These are phyloP conservation scores for Penicillium psychrofluorescens DNA, from an alignment of 495 filamentous ascomycete genomes.

Conservation along the genomic window DNA sequence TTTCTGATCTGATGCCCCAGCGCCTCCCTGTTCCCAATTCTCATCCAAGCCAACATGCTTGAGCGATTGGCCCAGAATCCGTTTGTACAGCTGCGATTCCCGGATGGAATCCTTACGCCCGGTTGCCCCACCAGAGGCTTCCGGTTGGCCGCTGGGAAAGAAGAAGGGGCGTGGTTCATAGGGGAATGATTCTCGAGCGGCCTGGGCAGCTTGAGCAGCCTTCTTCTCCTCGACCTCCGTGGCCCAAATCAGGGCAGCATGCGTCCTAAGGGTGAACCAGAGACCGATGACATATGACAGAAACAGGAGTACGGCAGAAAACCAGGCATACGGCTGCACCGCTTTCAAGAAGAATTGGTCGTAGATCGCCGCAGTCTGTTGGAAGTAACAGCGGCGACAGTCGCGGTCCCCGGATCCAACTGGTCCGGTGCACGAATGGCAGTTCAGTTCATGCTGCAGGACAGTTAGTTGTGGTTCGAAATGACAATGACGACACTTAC, in stretches of 20 bases:
- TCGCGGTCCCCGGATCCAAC: conserved; percentile 47
- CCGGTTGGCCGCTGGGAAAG: conserved; percentile 23
- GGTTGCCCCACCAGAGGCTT: conserved; percentile 16
- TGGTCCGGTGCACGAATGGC: conserved; percentile 61
- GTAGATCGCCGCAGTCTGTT: conserved; percentile 75
- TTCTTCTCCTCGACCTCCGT: conserved; percentile 81
- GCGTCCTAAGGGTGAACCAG: conserved; percentile 93
- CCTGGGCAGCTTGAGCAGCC: conserved; percentile 23
- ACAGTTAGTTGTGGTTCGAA: conserved; percentile 14
- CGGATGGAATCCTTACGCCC: conserved; percentile 48
- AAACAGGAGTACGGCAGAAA: conserved; percentile 79
- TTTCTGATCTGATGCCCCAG: conserved; percentile 10
- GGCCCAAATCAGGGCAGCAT: conserved; percentile 96
- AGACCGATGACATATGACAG: conserved; percentile 89
- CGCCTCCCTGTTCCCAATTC: conserved; percentile 32
- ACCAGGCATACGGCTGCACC: conserved; percentile 87
- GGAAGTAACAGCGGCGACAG: conserved; percentile 90
- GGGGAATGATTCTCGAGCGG: conserved; percentile 29
- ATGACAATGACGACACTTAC: conserved; percentile 39
- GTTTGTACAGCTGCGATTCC: conserved; percentile 84
- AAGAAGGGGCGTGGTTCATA: conserved; percentile 33
- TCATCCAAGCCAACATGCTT: conserved; percentile 64
- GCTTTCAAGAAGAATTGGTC: conserved; percentile 84
- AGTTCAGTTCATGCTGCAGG: conserved; percentile 79
- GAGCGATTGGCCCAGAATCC: conserved; percentile 83